These are phyloP conservation scores for Mortierella sp. DNA, from an alignment of 371 early-diverging fungal genomes.

Conservation along the genomic window DNA sequence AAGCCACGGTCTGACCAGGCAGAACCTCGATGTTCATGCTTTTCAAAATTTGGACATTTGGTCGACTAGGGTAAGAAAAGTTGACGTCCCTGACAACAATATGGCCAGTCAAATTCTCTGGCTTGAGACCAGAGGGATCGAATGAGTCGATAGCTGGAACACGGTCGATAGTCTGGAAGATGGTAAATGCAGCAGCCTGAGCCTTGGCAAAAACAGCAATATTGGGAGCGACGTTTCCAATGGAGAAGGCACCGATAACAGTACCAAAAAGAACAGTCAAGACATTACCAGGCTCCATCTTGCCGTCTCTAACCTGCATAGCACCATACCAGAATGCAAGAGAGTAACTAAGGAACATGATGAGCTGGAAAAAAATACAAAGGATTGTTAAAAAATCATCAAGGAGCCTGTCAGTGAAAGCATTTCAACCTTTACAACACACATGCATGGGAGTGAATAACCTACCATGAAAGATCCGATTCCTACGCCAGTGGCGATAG, in stretches of 20 bases:
- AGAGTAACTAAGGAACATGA: conserved; percentile 75
- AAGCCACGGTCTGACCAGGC: conserved; percentile 83
- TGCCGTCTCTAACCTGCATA: conserved; percentile 62
- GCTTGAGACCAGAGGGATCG: conserved; percentile 64
- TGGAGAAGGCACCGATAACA: conserved; percentile 69
- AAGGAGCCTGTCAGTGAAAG: no score
- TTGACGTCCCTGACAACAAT: conserved; percentile 80
- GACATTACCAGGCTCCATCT: conserved; percentile 64
- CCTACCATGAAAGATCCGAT: conserved; percentile 72
- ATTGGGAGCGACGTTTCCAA: conserved; percentile 45
- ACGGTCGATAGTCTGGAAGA: conserved; percentile 86
- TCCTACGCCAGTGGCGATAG: conserved; percentile 65
- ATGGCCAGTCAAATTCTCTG: conserved; percentile 66
- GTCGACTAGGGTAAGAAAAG: conserved; percentile 83
- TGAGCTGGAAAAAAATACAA: conserved; percentile 24
- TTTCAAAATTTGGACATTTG: conserved; percentile 77
- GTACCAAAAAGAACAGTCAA: conserved; percentile 77
- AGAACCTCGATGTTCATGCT: conserved; percentile 69
- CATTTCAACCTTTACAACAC: background rate
- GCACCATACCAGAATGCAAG: conserved; percentile 88
- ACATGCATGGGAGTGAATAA: background rate
- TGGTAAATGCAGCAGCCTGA: conserved; percentile 72
- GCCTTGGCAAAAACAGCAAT: conserved; percentile 67
- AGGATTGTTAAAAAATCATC: background rate
- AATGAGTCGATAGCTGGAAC: conserved; percentile 73